A percentile compares a stretch with the other conserved stretches of the same genome.
phyloP scores from a whole-genome alignment of 164 flowering plant genomes.

The grape (Vitis vinifera) region ASM3070453v1 NC_081815.1:656501-657000 shows the following conservation, averaged over 20 bases:
- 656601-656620: conserved; percentile 72
- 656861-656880: no score
- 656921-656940: conserved; percentile 29
- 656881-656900: no score
- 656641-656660: conserved; percentile 41
- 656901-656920: conserved; percentile 79
- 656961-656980: conserved; percentile 14
- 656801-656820: conserved; percentile 50
- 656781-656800: conserved; percentile 62
- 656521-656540: conserved; percentile 6
- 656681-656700: conserved; percentile 39
- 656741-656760: conserved; percentile 79
- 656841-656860: no score
- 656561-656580: no score
- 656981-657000: conserved; percentile 30
- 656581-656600: not conserved
- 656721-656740: conserved; percentile 73
- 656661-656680: conserved; percentile 52
- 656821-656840: no score
- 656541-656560: no score
- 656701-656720: conserved; percentile 73
- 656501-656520: conserved; percentile 10
- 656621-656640: conserved; percentile 60
- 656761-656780: conserved; percentile 62
- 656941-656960: conserved; percentile 26